Percentiles rank a stretch among this genome's conserved stretches.
phyloP scores from a whole-genome alignment of 176 grass and related monocot species.

The Olyra latifolia region DNA sequence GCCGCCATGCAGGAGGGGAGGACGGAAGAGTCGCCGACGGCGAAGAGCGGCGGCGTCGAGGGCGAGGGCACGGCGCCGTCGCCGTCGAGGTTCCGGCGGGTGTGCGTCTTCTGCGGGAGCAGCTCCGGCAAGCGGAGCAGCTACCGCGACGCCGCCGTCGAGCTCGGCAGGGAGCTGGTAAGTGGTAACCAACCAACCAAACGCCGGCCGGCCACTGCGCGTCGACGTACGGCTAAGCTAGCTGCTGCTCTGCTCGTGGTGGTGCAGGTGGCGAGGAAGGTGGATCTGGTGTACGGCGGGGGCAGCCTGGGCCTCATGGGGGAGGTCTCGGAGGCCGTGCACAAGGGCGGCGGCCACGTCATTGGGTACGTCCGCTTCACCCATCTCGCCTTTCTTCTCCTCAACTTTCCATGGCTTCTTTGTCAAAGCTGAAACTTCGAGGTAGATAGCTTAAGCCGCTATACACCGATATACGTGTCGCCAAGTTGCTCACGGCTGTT shows the following conservation, averaged over 20 bases:
- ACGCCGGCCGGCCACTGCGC: too few relatives aligned
- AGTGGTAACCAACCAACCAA: too few relatives aligned
- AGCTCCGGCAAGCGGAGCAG: slow-evolving; percentile 92
- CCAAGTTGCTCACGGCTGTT: background rate
- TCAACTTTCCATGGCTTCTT: background rate
- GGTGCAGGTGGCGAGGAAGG: slow-evolving; percentile 84
- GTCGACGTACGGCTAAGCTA: too few relatives aligned
- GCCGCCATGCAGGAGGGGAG: too few relatives aligned
- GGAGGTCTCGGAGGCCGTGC: slow-evolving; percentile 81
- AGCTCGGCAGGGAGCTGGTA: slow-evolving; percentile 89
- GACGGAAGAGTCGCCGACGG: background rate
- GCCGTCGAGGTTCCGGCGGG: slow-evolving; percentile 71
- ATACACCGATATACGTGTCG: background rate
- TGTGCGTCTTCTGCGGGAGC: slow-evolving; percentile 99
- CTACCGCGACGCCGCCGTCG: slow-evolving; percentile 87
- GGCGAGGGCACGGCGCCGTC: background rate
- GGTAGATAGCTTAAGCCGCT: too few relatives aligned
- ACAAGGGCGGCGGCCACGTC: slow-evolving; percentile 85
- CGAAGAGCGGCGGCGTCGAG: background rate
- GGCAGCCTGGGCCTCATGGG: slow-evolving; percentile 96
- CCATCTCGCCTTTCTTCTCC: background rate
- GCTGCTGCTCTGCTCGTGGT: background rate
- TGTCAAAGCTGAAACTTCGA: background rate
- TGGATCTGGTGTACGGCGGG: slow-evolving; percentile 90
- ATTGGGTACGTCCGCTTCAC: slow-evolving; percentile 46